phyloP scores from a whole-genome alignment of 805 yeast species.

The Candida xyloterini region DNA sequence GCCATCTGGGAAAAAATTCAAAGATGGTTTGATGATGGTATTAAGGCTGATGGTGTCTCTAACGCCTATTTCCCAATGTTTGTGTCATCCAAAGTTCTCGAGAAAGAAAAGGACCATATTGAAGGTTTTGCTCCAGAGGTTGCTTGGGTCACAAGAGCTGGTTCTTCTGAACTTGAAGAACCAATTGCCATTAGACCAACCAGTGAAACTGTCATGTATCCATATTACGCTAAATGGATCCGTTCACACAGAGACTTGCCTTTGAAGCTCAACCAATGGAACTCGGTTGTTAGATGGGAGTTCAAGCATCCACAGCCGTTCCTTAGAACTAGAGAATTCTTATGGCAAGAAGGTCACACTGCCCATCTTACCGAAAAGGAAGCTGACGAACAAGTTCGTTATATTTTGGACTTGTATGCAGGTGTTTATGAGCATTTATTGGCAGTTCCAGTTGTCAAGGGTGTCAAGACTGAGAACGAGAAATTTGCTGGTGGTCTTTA shows the following conservation, averaged over 20 bases:
- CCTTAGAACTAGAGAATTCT: constrained; percentile 95
- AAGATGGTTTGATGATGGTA: constrained; percentile 73
- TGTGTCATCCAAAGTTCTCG: constrained; percentile 87
- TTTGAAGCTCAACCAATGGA: constrained; percentile 96
- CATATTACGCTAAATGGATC: constrained; percentile 98
- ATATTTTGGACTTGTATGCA: constrained; percentile 83
- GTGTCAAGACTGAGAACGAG: constrained; percentile 94
- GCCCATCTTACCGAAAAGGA: constrained; percentile 84
- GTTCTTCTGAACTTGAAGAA: constrained; percentile 89
- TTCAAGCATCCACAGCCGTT: constrained; percentile 99
- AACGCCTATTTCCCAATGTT: constrained; percentile 99
- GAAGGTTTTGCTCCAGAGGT: constrained; percentile 99
- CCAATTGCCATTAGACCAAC: constrained; percentile 99
- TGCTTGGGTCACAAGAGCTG: constrained; percentile 99
- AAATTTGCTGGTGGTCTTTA: constrained; percentile 97
- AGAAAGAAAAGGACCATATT: constrained; percentile 96
- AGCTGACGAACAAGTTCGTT: constrained; percentile 79
- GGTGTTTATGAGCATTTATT: constrained; percentile 84
- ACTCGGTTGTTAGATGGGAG: constrained; percentile 99
- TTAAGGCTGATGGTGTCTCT: constrained; percentile 86
- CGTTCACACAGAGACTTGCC: constrained; percentile 98
- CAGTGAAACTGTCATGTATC: constrained; percentile 99
- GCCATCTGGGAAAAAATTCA: constrained; percentile 94
- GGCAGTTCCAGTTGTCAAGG: constrained; percentile 96
- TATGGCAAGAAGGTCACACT: constrained; percentile 99